These are phyloP conservation scores for Mucor sp. DNA, from an alignment of 371 early-diverging fungal genomes.

Conservation along the genomic window DNA sequence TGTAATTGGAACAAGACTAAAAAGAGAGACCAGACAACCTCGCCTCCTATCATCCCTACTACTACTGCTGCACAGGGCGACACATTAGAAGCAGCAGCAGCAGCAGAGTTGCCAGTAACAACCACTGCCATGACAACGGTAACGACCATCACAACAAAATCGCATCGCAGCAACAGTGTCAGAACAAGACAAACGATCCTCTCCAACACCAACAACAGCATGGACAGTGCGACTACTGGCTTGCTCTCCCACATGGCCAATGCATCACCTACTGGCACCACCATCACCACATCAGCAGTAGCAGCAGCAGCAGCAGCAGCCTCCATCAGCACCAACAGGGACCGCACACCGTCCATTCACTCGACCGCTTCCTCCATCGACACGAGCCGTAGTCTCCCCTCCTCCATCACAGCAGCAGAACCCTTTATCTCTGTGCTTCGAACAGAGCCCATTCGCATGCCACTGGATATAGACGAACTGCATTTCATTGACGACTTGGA, in stretches of 20 bases:
- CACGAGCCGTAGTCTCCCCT: constrained; percentile 35
- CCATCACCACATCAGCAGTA: neutral
- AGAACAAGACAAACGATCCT: constrained; percentile 17
- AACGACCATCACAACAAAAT: neutral
- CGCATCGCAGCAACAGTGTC: constrained; percentile 9
- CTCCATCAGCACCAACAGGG: constrained; percentile 11
- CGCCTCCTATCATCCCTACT: neutral
- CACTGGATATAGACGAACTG: constrained; percentile 40
- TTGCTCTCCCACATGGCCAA: constrained; percentile 9
- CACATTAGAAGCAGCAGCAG: neutral
- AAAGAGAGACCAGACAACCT: neutral
- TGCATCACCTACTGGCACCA: neutral
- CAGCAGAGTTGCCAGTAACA: neutral
- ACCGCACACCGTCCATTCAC: constrained; percentile 48
- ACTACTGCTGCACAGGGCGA: neutral
- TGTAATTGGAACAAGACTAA: constrained; percentile 48
- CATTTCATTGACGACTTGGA: constrained; percentile 59
- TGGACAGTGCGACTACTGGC: constrained; percentile 10
- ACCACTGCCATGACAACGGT: neutral
- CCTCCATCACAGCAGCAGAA: constrained; percentile 15
- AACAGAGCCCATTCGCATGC: constrained; percentile 59
- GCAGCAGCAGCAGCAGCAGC: neutral
- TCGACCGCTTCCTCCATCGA: constrained; percentile 49
- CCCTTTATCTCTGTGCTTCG: constrained; percentile 41
- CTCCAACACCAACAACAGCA: constrained; percentile 13